Evolutionary conservation across 83 land plant genomes (phyloP).

Genomic region (Isoetes engelmannii): DNA sequence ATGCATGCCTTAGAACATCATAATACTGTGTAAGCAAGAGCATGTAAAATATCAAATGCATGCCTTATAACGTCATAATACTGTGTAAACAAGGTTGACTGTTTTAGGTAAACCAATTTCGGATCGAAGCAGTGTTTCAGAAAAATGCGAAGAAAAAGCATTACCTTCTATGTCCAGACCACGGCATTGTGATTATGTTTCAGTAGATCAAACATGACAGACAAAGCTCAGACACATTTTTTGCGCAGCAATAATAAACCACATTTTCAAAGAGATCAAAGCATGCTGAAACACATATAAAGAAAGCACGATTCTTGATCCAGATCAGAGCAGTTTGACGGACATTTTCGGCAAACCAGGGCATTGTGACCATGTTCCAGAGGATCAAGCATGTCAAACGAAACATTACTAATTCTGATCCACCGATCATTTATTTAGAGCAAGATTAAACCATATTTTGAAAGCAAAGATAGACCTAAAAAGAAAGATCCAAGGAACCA

Average conservation of each 20-base stretch:
- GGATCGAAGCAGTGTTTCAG: too few relatives aligned
- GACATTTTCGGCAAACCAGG: not conserved
- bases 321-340: not conserved
- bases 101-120: too few relatives aligned
- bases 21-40: not conserved
- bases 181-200: not conserved
- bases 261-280: not conserved
- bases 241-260: not conserved
- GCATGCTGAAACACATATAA: not conserved
- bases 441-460: not conserved
- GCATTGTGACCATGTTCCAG: not conserved
- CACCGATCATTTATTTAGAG: not conserved
- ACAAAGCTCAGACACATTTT: not conserved
- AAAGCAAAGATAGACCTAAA: not conserved
- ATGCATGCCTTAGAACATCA: not conserved
- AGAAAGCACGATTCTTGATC: not conserved
- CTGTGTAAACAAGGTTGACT: too few relatives aligned
- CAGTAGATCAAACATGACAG: not conserved
- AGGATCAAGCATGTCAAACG: not conserved
- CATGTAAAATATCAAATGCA: not conserved
- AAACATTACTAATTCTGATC: not conserved
- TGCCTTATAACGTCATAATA: too few relatives aligned
- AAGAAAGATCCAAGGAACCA: not conserved
- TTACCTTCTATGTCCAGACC: too few relatives aligned
- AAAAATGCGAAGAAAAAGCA: too few relatives aligned